phyloP scores from a whole-genome alignment of 73 alveolate genomes.

The Paramecium pentaurelia region DNA sequence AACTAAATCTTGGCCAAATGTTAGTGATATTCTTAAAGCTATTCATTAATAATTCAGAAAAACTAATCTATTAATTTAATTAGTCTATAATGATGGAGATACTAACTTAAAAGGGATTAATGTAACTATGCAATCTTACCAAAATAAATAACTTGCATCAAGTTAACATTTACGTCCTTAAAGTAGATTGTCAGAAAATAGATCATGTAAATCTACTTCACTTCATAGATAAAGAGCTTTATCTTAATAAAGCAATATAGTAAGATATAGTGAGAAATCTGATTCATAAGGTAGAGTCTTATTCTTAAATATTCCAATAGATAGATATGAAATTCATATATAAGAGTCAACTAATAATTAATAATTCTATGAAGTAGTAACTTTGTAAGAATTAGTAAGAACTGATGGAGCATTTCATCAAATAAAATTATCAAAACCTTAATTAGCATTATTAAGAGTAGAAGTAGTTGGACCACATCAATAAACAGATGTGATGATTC shows the following conservation, averaged over 20 bases:
- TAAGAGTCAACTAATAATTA: neutral
- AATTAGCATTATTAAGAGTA: neutral
- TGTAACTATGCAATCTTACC: neutral
- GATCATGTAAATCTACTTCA: neutral
- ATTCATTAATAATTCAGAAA: neutral
- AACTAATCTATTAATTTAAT: constrained; percentile 14
- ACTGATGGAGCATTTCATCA: constrained; percentile 13
- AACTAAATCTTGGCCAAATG: constrained; percentile 9
- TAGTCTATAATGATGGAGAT: neutral
- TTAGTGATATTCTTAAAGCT: neutral
- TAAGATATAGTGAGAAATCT: constrained; percentile 5
- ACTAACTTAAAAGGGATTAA: neutral
- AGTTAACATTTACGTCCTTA: neutral
- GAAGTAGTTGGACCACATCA: neutral
- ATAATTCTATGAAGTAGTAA: neutral
- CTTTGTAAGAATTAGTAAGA: neutral
- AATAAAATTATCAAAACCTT: neutral
- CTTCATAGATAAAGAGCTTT: neutral
- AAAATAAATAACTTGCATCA: neutral
- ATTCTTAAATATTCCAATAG: constrained; percentile 7
- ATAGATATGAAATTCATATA: neutral
- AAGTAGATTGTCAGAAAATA: neutral
- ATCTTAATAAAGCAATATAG: neutral
- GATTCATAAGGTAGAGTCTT: constrained; percentile 17
- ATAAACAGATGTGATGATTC: neutral